Evolutionary conservation across 768 basidiomycete species (phyloP).

Genomic region (Cytidiella melzeri): DNA sequence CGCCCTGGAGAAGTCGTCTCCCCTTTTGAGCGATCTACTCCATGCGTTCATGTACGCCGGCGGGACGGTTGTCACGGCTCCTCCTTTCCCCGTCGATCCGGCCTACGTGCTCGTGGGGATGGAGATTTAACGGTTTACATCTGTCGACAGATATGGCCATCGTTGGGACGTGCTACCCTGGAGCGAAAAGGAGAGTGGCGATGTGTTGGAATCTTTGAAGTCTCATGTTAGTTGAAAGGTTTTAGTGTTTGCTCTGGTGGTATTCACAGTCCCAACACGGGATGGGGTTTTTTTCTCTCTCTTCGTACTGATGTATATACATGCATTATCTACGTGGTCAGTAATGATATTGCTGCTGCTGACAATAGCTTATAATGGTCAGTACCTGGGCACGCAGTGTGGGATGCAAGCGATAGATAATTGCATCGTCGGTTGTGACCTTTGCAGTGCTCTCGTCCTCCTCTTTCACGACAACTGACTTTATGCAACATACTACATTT

Average conservation of each 20-base stretch:
- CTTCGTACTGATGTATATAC: not conserved
- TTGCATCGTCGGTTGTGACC: too few relatives aligned
- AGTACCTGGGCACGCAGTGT: too few relatives aligned
- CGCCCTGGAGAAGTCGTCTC: constrained; percentile 67
- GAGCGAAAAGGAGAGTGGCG: not conserved
- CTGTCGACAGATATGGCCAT: too few relatives aligned
- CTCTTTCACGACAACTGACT: too few relatives aligned
- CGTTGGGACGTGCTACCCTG: too few relatives aligned
- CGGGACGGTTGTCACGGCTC: constrained; percentile 77
- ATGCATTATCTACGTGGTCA: too few relatives aligned
- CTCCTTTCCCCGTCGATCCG: constrained; percentile 68
- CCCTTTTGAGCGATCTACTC: constrained; percentile 64
- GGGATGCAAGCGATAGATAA: too few relatives aligned
- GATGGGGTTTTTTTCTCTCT: not conserved
- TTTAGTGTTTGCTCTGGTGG: constrained; percentile 7
- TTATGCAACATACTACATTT: too few relatives aligned
- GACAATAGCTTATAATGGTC: too few relatives aligned
- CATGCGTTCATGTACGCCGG: constrained; percentile 94
- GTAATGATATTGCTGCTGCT: too few relatives aligned
- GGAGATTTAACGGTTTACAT: constrained; percentile 54
- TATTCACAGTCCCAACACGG: too few relatives aligned
- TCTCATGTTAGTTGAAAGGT: constrained; percentile 8
- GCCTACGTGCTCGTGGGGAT: constrained; percentile 81
- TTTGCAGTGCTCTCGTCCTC: too few relatives aligned
- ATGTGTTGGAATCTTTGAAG: constrained; percentile 7